Evolutionary conservation across 164 flowering plant genomes (phyloP).

Genomic region (Chloranthus sessilifolius): DNA sequence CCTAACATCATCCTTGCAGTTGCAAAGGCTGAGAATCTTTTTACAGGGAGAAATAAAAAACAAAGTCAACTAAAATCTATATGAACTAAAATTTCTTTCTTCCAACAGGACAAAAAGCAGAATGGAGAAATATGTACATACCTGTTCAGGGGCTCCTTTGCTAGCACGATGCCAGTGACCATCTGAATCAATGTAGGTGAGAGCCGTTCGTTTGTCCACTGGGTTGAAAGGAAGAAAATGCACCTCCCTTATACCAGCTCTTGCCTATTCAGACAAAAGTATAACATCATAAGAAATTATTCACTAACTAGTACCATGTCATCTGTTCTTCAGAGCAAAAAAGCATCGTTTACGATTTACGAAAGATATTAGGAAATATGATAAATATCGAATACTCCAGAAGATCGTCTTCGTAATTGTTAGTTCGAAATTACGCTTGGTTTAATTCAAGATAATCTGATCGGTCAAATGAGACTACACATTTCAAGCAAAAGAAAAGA

Average conservation of each 20-base stretch:
- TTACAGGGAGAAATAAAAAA: conserved; percentile 1
- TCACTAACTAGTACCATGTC: neutral
- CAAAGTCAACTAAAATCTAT: neutral
- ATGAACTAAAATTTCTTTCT: neutral
- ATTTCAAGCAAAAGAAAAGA: too few species aligned
- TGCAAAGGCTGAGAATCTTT: conserved; percentile 33
- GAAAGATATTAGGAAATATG: too few species aligned
- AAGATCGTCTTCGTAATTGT: too few species aligned
- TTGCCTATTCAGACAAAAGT: conserved; percentile 18
- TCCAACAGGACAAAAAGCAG: neutral
- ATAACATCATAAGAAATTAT: neutral
- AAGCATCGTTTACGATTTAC: too few species aligned
- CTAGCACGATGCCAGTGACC: conserved; percentile 41
- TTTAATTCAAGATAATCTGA: too few species aligned
- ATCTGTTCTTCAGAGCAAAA: neutral
- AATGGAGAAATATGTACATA: neutral
- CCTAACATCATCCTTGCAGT: conserved; percentile 30
- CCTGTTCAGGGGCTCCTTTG: conserved; percentile 46
- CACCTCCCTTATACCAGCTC: conserved; percentile 32
- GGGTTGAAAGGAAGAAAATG: conserved; percentile 43
- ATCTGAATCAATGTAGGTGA: conserved; percentile 33
- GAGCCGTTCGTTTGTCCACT: conserved; percentile 41
- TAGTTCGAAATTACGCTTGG: too few species aligned
- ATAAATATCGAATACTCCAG: too few species aligned
- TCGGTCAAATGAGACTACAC: too few species aligned